Percentiles rank a stretch among this genome's conserved stretches.
Conservation (phyloP, 768 basidiomycete species). For the Russula sp. region DNA sequence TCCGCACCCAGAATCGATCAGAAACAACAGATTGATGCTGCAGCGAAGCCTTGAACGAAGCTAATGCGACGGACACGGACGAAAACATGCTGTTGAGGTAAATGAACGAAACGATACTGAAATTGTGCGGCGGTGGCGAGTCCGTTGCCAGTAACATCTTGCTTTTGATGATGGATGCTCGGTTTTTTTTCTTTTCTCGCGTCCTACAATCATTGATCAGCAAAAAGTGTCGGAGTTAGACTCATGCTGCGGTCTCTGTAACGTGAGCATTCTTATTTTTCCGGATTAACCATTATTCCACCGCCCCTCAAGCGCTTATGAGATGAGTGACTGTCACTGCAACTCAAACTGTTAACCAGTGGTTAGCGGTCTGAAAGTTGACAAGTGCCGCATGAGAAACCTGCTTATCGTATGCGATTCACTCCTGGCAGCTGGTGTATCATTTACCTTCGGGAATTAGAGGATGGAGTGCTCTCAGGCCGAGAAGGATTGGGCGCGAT, state of each 20-base stretch:
- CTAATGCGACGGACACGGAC: not conserved
- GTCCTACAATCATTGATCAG: not conserved
- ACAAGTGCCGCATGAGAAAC: too few species aligned
- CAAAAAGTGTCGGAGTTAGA: not conserved
- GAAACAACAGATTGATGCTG: not conserved
- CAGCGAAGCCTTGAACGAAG: not conserved
- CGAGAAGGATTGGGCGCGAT: too few species aligned
- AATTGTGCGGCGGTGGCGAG: constrained; percentile 15
- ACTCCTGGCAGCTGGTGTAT: too few species aligned
- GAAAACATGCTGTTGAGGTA: not conserved
- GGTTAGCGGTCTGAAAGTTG: too few species aligned
- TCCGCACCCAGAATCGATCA: constrained; percentile 18
- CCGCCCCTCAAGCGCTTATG: not conserved
- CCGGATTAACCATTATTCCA: not conserved
- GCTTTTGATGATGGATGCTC: not conserved
- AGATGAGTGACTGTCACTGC: not conserved
- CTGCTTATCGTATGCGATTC: too few species aligned
- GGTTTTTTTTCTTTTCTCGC: not conserved
- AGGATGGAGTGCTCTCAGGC: too few species aligned
- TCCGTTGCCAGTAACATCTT: constrained; percentile 10
- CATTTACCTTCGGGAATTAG: too few species aligned
- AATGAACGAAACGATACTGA: not conserved
- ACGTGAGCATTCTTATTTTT: not conserved
- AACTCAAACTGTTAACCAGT: too few species aligned
- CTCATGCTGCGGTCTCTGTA: not conserved